A percentile compares a stretch with the other conserved stretches of the same genome.
Evolutionary conservation across 108 stramenopile genomes (phyloP).

Genomic region (Cyclotella distinguenda): DNA sequence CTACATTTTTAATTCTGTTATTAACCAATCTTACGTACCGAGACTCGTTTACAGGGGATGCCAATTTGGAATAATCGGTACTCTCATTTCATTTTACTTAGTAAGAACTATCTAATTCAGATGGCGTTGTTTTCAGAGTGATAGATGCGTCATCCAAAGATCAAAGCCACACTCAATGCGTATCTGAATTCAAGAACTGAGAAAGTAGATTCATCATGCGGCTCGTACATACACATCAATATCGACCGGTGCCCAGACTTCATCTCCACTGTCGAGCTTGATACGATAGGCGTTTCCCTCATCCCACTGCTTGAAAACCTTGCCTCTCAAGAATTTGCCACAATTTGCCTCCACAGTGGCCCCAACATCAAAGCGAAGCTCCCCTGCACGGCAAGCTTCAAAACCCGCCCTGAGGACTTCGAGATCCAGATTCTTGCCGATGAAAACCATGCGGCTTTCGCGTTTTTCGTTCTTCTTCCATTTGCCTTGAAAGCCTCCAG

Average conservation of each 20-base stretch:
- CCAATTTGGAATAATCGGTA: too few relatives aligned
- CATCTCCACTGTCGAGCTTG: conserved; percentile 52
- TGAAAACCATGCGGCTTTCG: conserved; percentile 83
- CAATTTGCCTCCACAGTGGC: conserved; percentile 61
- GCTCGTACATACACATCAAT: conserved; percentile 69
- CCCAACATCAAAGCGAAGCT: conserved; percentile 70
- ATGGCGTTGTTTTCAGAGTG: too few relatives aligned
- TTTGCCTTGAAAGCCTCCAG: conserved; percentile 46
- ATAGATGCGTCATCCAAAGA: too few relatives aligned
- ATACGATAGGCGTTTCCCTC: conserved; percentile 86
- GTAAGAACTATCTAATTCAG: too few relatives aligned
- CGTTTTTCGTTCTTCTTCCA: conserved; percentile 58
- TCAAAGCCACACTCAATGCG: too few relatives aligned
- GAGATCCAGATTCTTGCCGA: conserved; percentile 83
- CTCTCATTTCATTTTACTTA: too few relatives aligned
- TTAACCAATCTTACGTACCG: too few relatives aligned
- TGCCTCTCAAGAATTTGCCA: conserved; percentile 51
- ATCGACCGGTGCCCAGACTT: conserved; percentile 83
- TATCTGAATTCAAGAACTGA: too few relatives aligned
- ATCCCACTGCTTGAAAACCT: conserved; percentile 73
- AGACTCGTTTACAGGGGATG: too few relatives aligned
- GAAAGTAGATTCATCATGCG: conserved; percentile 4
- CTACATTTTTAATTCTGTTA: too few relatives aligned
- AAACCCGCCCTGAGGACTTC: conserved; percentile 62
- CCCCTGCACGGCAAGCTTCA: conserved; percentile 55